These are phyloP conservation scores for Blastocystis sp. DNA, from an alignment of 352 stramenopile genomes.

Conservation along the genomic window DNA sequence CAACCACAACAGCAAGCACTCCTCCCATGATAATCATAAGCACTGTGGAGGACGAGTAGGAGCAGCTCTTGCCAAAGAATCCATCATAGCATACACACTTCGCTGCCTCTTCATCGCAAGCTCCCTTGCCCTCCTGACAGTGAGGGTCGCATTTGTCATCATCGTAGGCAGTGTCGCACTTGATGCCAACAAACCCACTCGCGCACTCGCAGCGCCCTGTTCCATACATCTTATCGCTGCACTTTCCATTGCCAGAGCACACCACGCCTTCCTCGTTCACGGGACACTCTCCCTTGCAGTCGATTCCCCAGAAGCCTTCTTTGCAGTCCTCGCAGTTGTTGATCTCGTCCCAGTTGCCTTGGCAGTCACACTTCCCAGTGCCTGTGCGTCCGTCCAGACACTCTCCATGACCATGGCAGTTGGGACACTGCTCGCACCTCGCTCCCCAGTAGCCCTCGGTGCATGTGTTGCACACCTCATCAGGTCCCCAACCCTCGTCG, in stretches of 20 bases:
- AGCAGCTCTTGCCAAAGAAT: constrained; percentile 12
- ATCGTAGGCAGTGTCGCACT: constrained; percentile 24
- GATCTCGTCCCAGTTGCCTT: constrained; percentile 72
- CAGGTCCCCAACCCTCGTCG: constrained; percentile 74
- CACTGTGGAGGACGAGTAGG: not conserved
- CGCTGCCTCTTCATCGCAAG: constrained; percentile 9
- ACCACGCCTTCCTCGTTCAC: constrained; percentile 72
- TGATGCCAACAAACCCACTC: constrained; percentile 69
- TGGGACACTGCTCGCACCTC: constrained; percentile 71
- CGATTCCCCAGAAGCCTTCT: constrained; percentile 73
- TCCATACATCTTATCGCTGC: constrained; percentile 71
- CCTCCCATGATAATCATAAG: not conserved
- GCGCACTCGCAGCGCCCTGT: constrained; percentile 75
- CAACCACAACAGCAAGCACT: not conserved
- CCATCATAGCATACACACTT: not conserved
- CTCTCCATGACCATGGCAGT: constrained; percentile 74
- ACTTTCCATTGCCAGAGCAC: constrained; percentile 74
- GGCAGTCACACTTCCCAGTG: constrained; percentile 75
- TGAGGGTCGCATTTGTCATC: constrained; percentile 39
- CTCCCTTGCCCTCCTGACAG: not conserved
- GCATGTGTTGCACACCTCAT: constrained; percentile 74
- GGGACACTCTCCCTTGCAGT: constrained; percentile 72
- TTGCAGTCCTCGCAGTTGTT: constrained; percentile 77
- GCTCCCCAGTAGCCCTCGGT: constrained; percentile 74
- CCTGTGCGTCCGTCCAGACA: constrained; percentile 75